Evolutionary conservation across 2,329 filamentous ascomycete species (phyloP).

Genomic region (Fusarium sp.): DNA sequence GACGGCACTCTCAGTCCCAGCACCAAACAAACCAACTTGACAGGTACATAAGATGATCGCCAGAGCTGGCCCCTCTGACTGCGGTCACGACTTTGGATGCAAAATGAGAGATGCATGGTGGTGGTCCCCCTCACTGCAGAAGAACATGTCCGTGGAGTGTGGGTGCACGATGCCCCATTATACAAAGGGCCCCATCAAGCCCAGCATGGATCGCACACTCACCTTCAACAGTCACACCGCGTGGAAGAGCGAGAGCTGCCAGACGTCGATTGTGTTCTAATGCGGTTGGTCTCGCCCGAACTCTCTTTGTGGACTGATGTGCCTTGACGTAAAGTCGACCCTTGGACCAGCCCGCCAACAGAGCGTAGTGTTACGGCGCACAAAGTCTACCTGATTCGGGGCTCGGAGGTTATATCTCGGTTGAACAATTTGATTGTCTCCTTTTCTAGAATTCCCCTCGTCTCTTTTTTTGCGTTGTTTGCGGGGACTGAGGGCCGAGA

Average conservation of each 20-base stretch:
- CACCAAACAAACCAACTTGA: constrained; percentile 7
- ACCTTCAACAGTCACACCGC: constrained; percentile 37
- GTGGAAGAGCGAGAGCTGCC: constrained; percentile 30
- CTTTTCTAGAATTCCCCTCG: constrained; percentile 32
- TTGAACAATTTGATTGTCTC: constrained; percentile 38
- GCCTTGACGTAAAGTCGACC: constrained; percentile 49
- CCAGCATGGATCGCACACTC: constrained; percentile 33
- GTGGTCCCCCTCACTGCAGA: constrained; percentile 44
- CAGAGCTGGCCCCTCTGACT: constrained; percentile 8
- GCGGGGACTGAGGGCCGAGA: constrained; percentile 43
- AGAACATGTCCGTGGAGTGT: constrained; percentile 40
- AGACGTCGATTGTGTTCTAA: constrained; percentile 35
- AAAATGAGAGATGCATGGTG: constrained; percentile 37
- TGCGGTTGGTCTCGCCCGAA: constrained; percentile 42
- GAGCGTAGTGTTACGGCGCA: constrained; percentile 42
- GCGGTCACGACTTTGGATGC: constrained; percentile 17
- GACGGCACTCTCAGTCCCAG: constrained; percentile 4
- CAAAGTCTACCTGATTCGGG: constrained; percentile 47
- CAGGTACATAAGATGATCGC: constrained; percentile 10
- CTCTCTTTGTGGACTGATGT: constrained; percentile 46
- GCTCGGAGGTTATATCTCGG: constrained; percentile 44
- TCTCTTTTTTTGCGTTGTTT: constrained; percentile 42
- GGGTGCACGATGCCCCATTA: constrained; percentile 43
- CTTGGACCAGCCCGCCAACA: constrained; percentile 39
- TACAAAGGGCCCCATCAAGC: constrained; percentile 44